These are phyloP conservation scores for Leccinum pachyderme DNA, from an alignment of 1,284 basidiomycete genomes.

Conservation along the genomic window DNA sequence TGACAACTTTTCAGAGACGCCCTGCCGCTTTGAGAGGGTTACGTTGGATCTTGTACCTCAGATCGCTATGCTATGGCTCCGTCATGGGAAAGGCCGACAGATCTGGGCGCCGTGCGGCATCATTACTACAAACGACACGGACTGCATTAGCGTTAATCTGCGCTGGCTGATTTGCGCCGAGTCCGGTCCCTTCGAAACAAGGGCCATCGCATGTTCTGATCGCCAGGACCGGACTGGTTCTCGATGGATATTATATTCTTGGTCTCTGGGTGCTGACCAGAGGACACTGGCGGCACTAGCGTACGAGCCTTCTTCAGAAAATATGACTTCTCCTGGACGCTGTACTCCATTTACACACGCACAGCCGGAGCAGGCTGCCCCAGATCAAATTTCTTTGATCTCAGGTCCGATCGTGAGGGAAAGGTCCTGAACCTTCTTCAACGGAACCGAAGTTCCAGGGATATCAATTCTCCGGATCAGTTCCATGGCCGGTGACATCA, in stretches of 20 bases:
- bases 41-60: conserved; percentile 73
- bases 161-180: conserved; percentile 36
- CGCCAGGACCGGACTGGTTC: conserved; percentile 73
- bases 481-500: conserved; percentile 58
- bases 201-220: conserved; percentile 79
- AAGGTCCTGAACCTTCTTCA: conserved; percentile 53
- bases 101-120: neutral
- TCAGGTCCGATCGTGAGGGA: conserved; percentile 66
- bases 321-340: conserved; percentile 57
- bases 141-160: conserved; percentile 7
- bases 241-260: conserved; percentile 67
- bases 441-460: conserved; percentile 49
- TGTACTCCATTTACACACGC: conserved; percentile 46
- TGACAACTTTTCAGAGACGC: conserved; percentile 48
- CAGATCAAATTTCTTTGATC: conserved; percentile 58
- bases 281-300: neutral
- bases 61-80: conserved; percentile 80
- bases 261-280: conserved; percentile 48
- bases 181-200: conserved; percentile 66
- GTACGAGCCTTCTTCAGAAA: conserved; percentile 39
- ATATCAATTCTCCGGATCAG: conserved; percentile 58
- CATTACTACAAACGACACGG: conserved; percentile 54
- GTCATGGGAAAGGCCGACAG: conserved; percentile 19
- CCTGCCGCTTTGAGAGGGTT: neutral
- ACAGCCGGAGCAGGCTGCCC: conserved; percentile 48